Conservation (phyloP, 1,284 basidiomycete species). For the Sanguinoderma infundibulare region DNA sequence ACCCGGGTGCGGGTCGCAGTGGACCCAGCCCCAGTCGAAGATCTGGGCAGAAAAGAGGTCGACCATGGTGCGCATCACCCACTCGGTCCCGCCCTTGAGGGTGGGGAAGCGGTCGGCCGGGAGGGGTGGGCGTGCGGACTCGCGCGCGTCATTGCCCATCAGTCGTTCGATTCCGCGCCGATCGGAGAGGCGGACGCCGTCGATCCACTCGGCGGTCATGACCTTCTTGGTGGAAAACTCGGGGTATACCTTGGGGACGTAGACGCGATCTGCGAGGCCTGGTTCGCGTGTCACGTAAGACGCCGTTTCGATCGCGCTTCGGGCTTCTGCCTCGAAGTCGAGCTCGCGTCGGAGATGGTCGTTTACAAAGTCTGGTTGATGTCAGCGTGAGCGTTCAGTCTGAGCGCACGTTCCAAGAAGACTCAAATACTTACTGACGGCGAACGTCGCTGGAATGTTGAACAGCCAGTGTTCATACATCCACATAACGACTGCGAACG, state of each 20-base stretch:
- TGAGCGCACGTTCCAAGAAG: not conserved
- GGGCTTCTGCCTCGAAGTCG: slow-evolving; percentile 77
- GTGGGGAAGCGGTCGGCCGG: no score
- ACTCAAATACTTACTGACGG: slow-evolving; percentile 58
- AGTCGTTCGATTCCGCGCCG: no score
- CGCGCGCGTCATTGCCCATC: no score
- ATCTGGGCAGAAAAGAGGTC: no score
- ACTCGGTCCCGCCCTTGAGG: no score
- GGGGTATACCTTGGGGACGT: slow-evolving; percentile 75
- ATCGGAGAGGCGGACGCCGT: slow-evolving; percentile 77
- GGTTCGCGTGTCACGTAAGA: slow-evolving; percentile 66
- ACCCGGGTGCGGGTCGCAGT: no score
- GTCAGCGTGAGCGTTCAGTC: slow-evolving; percentile 1
- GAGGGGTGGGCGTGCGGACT: no score
- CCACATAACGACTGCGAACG: slow-evolving; percentile 72
- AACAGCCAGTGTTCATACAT: slow-evolving; percentile 76
- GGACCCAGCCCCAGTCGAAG: no score
- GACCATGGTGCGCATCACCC: no score
- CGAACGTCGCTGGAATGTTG: slow-evolving; percentile 77
- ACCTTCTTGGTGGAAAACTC: slow-evolving; percentile 77
- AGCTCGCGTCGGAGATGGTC: slow-evolving; percentile 83
- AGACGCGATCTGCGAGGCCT: slow-evolving; percentile 61
- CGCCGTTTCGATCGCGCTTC: slow-evolving; percentile 66
- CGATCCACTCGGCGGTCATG: slow-evolving; percentile 89
- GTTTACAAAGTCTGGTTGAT: slow-evolving; percentile 70